phyloP scores from a whole-genome alignment of 139 green algal genomes.

The Diplosphaera chodatii region DNA sequence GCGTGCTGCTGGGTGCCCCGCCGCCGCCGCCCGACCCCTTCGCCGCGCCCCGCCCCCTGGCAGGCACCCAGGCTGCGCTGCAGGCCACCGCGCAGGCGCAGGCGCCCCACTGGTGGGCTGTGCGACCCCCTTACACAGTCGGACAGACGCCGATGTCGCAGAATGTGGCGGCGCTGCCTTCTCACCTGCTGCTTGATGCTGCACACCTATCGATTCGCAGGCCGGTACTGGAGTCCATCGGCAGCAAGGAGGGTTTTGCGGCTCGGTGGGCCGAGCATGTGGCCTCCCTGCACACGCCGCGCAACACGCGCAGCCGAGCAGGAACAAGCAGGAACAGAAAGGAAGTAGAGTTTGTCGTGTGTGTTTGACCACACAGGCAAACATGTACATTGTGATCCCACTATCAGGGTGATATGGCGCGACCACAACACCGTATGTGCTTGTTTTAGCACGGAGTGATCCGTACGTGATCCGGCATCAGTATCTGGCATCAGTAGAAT shows the following conservation, averaged over 20 bases:
- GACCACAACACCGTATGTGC: no score
- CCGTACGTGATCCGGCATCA: no score
- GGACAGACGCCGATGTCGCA: no score
- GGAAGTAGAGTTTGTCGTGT: not conserved
- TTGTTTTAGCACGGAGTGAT: no score
- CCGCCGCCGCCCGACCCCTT: not conserved
- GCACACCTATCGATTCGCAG: not conserved
- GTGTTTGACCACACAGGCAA: not conserved
- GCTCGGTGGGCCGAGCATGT: not conserved
- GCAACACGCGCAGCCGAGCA: not conserved
- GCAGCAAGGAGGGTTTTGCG: not conserved
- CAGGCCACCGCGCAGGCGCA: not conserved
- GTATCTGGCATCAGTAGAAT: no score
- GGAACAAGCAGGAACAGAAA: not conserved
- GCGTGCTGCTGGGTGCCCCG: conserved; percentile 40
- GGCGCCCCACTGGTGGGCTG: not conserved
- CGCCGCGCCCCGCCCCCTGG: not conserved
- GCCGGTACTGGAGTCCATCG: not conserved
- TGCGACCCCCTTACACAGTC: no score
- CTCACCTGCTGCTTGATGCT: not conserved
- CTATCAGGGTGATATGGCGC: no score
- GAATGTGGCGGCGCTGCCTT: not conserved
- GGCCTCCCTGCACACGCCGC: not conserved
- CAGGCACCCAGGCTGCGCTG: not conserved
- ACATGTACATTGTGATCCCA: no score